Evolutionary conservation across 2,329 filamentous ascomycete genomes (phyloP), one percentile per base, ranked within the genome.

Genomic region (Teratosphaeria pseudoeucalypti): DNA sequence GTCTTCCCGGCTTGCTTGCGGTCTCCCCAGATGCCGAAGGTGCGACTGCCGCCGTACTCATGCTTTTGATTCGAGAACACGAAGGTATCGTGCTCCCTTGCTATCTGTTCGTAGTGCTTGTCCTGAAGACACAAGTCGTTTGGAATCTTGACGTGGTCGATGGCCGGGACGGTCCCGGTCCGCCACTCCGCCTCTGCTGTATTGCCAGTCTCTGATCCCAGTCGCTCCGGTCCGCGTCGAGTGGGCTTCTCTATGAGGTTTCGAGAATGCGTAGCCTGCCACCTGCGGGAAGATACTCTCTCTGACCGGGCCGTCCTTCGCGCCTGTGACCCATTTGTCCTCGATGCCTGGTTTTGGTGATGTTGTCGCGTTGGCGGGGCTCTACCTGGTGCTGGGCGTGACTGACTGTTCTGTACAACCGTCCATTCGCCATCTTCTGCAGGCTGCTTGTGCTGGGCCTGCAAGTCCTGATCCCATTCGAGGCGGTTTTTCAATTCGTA

Each of bases 1-100:
- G 68, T 64, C n/a, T 56, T 53, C 4, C 54, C 52, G 7, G 62
- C 68, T 1, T 62, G 61, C 2, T 55, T 12, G 2, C 53, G 16
- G n/a, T 66, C 64, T 23, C 67, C 68, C 67, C 68, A 70, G 52
- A 71, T 67, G 39, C 63, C 64, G 52, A 69, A 66, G 2, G 34
- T 58, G 6, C 61, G 56, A 19, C 16, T 52, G 6, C 57, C 62
- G 32, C 37, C 49, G 3, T 16, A 57, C 32, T 49, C 59, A 9
- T 47, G 32, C 12, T 55, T 37, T 27, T 59, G 54, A 23, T 64
- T 43, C 11, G 58, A 57, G 60, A 59, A 61, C 55, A 70, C 56
- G 37, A 65, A 71, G 6, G 65, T 62, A 19, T 65, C 66, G 26
- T 61, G 37, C 23, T 65, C 62, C 5, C 54, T 26, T 1, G 68